A percentile compares a stretch with the other conserved stretches of the same genome.
phyloP scores from a whole-genome alignment of 2,329 filamentous ascomycete genomes.

The Colletotrichum chrysophilum region DNA sequence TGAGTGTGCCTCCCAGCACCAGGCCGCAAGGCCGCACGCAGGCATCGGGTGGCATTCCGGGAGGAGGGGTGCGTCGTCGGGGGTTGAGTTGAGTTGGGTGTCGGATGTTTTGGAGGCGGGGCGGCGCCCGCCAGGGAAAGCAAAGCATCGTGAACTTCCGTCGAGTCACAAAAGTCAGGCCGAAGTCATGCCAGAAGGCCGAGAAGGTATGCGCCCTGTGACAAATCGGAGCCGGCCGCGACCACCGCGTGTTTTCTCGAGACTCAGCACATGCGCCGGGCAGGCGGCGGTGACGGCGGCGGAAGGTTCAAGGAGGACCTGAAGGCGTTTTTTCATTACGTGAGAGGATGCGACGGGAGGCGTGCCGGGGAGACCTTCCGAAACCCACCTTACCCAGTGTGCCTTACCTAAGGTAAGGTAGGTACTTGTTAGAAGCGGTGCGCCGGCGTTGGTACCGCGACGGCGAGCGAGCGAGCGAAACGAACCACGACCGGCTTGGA shows the following conservation, averaged over 20 bases:
- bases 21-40: not conserved
- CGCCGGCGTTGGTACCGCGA: not conserved
- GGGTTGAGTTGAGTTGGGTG: not conserved
- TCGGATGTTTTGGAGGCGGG: not conserved
- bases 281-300: not conserved
- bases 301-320: not conserved
- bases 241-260: not conserved
- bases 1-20: no score
- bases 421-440: not conserved
- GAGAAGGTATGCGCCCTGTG: not conserved
- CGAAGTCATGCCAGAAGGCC: slow-evolving; percentile 5
- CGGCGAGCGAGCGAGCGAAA: not conserved
- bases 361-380: not conserved
- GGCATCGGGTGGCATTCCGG: not conserved
- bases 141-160: not conserved
- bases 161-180: slow-evolving; percentile 1
- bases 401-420: not conserved
- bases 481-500: not conserved
- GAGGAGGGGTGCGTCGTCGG: not conserved
- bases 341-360: not conserved
- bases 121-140: not conserved
- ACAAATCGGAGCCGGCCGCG: slow-evolving; percentile 1
- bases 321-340: not conserved
- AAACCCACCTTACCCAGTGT: not conserved
- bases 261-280: not conserved